These are phyloP conservation scores for Neurospora cerealis DNA, from an alignment of 495 filamentous ascomycete genomes.

Conservation along the genomic window DNA sequence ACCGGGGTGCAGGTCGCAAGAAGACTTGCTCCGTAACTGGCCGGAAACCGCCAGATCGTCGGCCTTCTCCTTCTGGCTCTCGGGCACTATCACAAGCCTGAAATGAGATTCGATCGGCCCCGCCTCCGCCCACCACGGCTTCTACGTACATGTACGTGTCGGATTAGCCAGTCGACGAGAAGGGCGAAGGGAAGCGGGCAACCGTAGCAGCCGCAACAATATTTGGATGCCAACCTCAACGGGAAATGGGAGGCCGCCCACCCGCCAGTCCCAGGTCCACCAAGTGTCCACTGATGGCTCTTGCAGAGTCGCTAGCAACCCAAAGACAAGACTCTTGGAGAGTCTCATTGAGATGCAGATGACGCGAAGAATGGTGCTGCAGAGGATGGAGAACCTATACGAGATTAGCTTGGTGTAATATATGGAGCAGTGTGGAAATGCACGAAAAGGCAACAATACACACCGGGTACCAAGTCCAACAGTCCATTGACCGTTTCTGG, in stretches of 20 bases:
- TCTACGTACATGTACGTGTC: not conserved
- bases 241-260: not conserved
- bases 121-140: not conserved
- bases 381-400: not conserved
- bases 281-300: not conserved
- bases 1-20: not conserved
- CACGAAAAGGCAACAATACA: not conserved
- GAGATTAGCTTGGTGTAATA: not conserved
- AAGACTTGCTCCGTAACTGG: not conserved
- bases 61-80: not conserved
- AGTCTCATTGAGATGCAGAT: not conserved
- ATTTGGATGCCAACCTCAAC: not conserved
- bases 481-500: not conserved
- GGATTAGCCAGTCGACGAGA: not conserved
- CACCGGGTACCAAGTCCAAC: not conserved
- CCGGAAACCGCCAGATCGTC: not conserved
- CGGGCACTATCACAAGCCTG: not conserved
- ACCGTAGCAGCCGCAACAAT: not conserved
- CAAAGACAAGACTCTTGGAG: not conserved
- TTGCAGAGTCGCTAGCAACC: not conserved
- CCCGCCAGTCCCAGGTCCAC: not conserved
- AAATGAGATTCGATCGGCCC: not conserved
- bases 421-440: not conserved
- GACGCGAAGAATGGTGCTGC: not conserved
- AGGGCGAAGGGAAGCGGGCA: not conserved